Evolutionary conservation across 2,329 filamentous ascomycete genomes (phyloP), one percentile per base, ranked within the genome.

Genomic region (Penicillium decumbens): DNA sequence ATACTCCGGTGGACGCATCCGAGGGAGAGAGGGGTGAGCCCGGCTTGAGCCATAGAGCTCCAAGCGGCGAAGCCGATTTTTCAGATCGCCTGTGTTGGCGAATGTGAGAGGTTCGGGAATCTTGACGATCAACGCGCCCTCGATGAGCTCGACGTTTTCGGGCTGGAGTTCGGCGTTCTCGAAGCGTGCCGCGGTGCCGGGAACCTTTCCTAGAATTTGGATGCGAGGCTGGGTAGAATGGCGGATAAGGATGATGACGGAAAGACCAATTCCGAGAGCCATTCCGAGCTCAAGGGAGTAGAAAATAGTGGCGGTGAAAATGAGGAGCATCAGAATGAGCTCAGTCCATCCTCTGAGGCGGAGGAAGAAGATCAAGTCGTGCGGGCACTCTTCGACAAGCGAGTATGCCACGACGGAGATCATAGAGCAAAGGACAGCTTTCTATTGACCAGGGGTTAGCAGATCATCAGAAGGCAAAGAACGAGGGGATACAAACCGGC

Each of bases 101-200:
- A 98, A 98, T 0, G 92, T 97, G 43, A 98, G 76, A 0, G 93
- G 93, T 66, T 98, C 93, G 0, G 93, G 92, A 47, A 98, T 97
- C 76, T 97, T 97, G 62, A 97, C 89, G 52, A 98, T 95, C 8
- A 98, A 76, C 53, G 88, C 95, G 13, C 92, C 89, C 57, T 96
- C 91, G 45, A 96, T 80, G 62, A 95, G 91, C 67, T 97, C 92
- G 3, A 97, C 77, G 25, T 80, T 78, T 39, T 86, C 83, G 0
- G 85, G 80, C 48, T 87, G 81, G 0, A 85, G 63, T 61, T 85
- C 91, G 1, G 91, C 90, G 61, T 95, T 95, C 56, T 92, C 88
- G 63, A 95, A 96, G 4, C 82, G 83, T 56, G 87, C 81, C 0
- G 69, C 69, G 0, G 88, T 95, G 9, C 88, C 89, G 0, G 88